These are phyloP conservation scores for Zychaea mexicana DNA, from an alignment of 371 early-diverging fungal species.

Conservation along the genomic window DNA sequence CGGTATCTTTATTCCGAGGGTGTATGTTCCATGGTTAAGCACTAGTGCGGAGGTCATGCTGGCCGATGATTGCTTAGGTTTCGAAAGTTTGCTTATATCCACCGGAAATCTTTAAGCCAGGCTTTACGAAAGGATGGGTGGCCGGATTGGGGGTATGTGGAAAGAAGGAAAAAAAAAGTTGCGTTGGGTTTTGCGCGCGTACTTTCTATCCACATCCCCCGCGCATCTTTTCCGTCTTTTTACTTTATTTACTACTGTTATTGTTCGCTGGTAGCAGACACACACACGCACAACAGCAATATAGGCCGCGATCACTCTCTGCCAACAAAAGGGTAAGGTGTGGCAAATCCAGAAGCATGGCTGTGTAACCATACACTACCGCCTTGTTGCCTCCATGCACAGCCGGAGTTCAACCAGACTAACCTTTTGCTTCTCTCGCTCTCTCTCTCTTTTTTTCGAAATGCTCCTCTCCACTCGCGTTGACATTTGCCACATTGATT, in stretches of 20 bases:
- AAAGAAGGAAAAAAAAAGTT: not conserved
- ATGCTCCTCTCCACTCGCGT: no score
- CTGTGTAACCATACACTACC: conserved; percentile 21
- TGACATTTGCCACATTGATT: no score
- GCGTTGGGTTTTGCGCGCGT: no score
- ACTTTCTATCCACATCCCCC: conserved; percentile 1
- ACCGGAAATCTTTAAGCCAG: conserved; percentile 17
- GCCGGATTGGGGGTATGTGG: conserved; percentile 1
- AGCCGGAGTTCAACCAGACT: conserved; percentile 5
- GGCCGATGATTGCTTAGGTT: conserved; percentile 16
- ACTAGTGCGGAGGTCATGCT: not conserved
- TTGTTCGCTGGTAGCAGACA: no score
- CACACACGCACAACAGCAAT: no score
- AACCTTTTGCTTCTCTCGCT: not conserved
- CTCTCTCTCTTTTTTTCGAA: no score
- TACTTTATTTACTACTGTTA: not conserved
- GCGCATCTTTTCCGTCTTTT: conserved; percentile 6
- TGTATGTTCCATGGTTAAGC: no score
- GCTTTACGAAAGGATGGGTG: no score
- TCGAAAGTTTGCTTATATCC: conserved; percentile 2
- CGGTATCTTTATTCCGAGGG: conserved; percentile 1
- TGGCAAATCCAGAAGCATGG: conserved; percentile 2
- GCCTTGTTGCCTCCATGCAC: conserved; percentile 5
- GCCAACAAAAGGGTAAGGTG: conserved; percentile 8
- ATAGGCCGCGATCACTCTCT: no score